Percentiles rank a stretch among this genome's conserved stretches.
These are phyloP conservation scores for Straminergon stramineum DNA, from an alignment of 225 moss, liverwort and hornwort genomes.

Conservation along the genomic window DNA sequence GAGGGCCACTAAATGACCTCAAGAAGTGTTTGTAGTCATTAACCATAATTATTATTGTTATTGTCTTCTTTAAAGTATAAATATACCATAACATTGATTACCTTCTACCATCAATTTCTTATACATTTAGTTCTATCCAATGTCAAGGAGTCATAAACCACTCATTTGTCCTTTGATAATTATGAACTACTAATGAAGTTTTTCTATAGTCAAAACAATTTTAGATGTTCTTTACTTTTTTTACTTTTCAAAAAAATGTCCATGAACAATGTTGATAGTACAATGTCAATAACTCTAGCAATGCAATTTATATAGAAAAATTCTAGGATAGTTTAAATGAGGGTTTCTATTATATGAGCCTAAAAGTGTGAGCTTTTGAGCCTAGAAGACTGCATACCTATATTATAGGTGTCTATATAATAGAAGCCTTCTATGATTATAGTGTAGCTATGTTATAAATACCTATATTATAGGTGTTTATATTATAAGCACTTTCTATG, in stretches of 20 bases:
- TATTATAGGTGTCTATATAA: no score
- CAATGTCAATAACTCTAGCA: neutral
- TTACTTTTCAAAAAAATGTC: no score
- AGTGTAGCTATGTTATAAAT: no score
- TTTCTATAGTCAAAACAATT: neutral
- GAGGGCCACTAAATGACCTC: rapidly evolving
- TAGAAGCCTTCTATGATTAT: no score
- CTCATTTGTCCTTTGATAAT: neutral
- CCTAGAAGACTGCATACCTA: no score
- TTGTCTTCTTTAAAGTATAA: neutral
- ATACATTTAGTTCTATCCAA: neutral
- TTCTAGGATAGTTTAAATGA: neutral
- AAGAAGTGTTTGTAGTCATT: neutral
- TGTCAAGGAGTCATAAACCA: neutral
- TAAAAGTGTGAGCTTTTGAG: no score
- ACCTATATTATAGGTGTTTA: no score
- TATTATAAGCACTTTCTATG: no score
- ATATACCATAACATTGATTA: neutral
- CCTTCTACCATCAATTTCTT: neutral
- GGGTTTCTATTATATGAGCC: no score
- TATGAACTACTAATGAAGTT: neutral
- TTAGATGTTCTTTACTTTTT: no score
- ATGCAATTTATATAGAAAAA: no score
- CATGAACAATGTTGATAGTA: neutral
- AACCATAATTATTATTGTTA: neutral